These are phyloP conservation scores for Nicotiana undulata DNA, from an alignment of 257 asterid genomes.

Conservation along the genomic window DNA sequence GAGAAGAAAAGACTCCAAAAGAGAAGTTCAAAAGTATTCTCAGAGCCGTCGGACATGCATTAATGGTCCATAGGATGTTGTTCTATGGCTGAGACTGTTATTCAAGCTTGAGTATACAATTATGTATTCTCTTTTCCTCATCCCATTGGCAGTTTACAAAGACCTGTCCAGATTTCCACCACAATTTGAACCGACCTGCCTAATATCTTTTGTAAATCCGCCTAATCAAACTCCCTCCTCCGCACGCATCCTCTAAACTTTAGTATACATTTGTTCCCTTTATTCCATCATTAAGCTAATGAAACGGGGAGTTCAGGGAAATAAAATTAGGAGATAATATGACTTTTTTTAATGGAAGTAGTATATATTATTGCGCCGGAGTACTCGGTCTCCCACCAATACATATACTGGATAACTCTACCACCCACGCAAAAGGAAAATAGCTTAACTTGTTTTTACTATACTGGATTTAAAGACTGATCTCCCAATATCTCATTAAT, in stretches of 20 bases:
- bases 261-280: not conserved
- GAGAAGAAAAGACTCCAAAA: not conserved
- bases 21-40: not conserved
- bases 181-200: conserved; percentile 4
- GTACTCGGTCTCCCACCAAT: not conserved
- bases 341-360: too few relatives aligned
- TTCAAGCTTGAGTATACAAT: not conserved
- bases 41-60: not conserved
- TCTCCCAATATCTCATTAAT: not conserved
- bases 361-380: not conserved
- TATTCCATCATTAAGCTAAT: not conserved
- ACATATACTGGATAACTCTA: not conserved
- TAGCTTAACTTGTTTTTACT: not conserved
- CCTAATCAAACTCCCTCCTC: not conserved
- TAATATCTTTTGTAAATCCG: not conserved
- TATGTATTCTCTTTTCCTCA: not conserved
- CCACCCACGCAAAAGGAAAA: not conserved
- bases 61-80: not conserved
- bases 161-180: not conserved
- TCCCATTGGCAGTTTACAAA: not conserved
- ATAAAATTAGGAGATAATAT: not conserved
- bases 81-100: conserved; percentile 2
- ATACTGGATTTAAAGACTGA: not conserved
- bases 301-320: not conserved
- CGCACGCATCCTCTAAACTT: not conserved